Percentiles rank a stretch among this genome's conserved stretches.
Conservation (phyloP, 1,139 yeast genomes). For the Tardiomyces depauwii region DNA sequence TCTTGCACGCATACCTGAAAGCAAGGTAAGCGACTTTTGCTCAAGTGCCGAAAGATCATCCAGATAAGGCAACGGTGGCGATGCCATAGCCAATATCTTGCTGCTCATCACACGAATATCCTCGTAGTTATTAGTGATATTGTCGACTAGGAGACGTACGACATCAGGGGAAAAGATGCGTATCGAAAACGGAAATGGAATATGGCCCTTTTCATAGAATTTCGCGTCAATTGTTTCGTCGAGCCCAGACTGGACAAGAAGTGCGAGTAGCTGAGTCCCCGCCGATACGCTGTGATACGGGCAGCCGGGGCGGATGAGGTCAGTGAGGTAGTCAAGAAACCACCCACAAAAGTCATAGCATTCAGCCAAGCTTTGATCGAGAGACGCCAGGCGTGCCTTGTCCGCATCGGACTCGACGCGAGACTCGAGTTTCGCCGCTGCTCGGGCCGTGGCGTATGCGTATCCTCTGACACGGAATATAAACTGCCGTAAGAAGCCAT, state of each 20-base stretch:
- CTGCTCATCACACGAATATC: constrained; percentile 54
- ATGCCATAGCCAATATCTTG: constrained; percentile 38
- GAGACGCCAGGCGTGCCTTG: constrained; percentile 1
- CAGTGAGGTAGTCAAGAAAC: constrained; percentile 32
- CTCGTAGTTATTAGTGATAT: constrained; percentile 59
- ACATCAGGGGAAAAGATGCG: constrained; percentile 31
- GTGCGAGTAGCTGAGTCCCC: constrained; percentile 38
- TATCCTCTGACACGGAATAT: constrained; percentile 58
- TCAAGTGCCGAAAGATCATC: constrained; percentile 23
- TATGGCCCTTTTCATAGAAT: constrained; percentile 31
- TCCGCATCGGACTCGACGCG: constrained; percentile 16
- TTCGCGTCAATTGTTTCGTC: constrained; percentile 33
- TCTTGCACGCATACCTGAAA: constrained; percentile 53
- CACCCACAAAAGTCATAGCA: constrained; percentile 31
- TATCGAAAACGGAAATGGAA: constrained; percentile 35
- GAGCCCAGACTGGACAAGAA: constrained; percentile 45
- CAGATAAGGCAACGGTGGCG: constrained; percentile 24
- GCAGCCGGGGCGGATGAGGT: constrained; percentile 49
- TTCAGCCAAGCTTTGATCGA: constrained; percentile 11
- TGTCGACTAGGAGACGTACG: constrained; percentile 43
- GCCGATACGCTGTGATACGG: constrained; percentile 53
- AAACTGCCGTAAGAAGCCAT: constrained; percentile 49
- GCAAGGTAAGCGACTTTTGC: constrained; percentile 32
- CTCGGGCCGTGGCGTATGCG: constrained; percentile 42
- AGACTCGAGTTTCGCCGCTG: constrained; percentile 29